phyloP scores from a whole-genome alignment of 108 stramenopile species.

The Cylindrotheca fusiformis region DNA sequence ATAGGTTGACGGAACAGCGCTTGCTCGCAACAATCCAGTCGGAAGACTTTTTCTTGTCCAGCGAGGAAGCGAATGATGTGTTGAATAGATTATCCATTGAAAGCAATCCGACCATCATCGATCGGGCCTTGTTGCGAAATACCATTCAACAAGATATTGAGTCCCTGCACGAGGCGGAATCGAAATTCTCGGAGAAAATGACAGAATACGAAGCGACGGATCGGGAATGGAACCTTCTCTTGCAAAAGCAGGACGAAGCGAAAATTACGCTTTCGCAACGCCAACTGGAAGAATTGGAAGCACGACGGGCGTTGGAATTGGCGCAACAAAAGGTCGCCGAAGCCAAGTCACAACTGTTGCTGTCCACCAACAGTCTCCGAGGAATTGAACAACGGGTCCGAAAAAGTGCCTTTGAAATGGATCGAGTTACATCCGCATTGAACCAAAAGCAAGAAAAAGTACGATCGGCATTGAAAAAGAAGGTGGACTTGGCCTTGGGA shows the following conservation, averaged over 20 bases:
- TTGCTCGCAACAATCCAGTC: slow-evolving; percentile 38
- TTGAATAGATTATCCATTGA: slow-evolving; percentile 15
- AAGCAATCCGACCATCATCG: slow-evolving; percentile 6
- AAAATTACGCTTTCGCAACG: slow-evolving; percentile 1
- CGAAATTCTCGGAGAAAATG: slow-evolving; percentile 22
- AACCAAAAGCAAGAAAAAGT: slow-evolving; percentile 30
- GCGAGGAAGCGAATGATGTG: slow-evolving; percentile 29
- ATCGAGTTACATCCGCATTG: slow-evolving; percentile 19
- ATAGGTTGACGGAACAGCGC: slow-evolving; percentile 25
- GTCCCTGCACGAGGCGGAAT: slow-evolving; percentile 19
- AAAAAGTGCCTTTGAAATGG: slow-evolving; percentile 37
- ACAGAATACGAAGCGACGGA: slow-evolving; percentile 15
- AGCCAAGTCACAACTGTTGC: slow-evolving; percentile 18
- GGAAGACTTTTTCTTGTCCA: slow-evolving; percentile 20
- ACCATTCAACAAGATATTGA: slow-evolving; percentile 33
- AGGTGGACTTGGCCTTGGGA: slow-evolving; percentile 21
- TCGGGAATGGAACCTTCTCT: slow-evolving; percentile 18
- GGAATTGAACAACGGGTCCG: slow-evolving; percentile 20
- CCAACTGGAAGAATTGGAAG: slow-evolving; percentile 24
- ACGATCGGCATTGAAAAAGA: slow-evolving; percentile 25
- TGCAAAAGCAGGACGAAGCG: slow-evolving; percentile 16
- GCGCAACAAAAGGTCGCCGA: slow-evolving; percentile 23
- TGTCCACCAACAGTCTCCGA: slow-evolving; percentile 9
- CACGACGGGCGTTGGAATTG: slow-evolving; percentile 20
- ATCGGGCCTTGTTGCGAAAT: slow-evolving; percentile 16